phyloP scores from a whole-genome alignment of 2,329 filamentous ascomycete species.

The Trichophyton schoenleinii region DNA sequence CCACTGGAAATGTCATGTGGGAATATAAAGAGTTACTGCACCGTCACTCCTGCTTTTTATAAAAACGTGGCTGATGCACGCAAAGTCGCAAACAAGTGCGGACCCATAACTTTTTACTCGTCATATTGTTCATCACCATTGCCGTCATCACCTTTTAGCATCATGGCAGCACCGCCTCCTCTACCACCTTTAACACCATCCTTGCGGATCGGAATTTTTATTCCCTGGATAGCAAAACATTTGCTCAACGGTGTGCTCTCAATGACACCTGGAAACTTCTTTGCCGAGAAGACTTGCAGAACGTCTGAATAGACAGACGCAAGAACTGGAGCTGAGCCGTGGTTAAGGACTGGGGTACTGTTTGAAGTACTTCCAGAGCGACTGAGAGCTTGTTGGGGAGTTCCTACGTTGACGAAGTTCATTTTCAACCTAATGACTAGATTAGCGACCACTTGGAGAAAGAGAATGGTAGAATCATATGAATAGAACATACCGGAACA shows the following conservation, averaged over 20 bases:
- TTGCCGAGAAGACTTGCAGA: constrained; percentile 91
- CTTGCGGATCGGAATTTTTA: constrained; percentile 93
- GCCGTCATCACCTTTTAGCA: constrained; percentile 27
- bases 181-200: constrained; percentile 48
- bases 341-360: constrained; percentile 47
- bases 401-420: constrained; percentile 75
- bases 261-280: constrained; percentile 96
- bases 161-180: constrained; percentile 21
- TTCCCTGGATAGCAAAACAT: constrained; percentile 82
- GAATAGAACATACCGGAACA: constrained; percentile 54
- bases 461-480: not conserved
- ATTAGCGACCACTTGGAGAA: not conserved
- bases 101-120: not conserved
- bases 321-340: constrained; percentile 64
- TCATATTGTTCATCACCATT: not conserved
- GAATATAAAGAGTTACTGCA: not conserved
- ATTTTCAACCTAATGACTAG: constrained; percentile 44
- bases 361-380: constrained; percentile 17
- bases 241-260: constrained; percentile 87
- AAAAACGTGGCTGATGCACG: not conserved
- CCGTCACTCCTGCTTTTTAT: not conserved
- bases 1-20: not conserved
- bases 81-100: not conserved
- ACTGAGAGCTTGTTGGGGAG: constrained; percentile 17
- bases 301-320: constrained; percentile 75